Base-by-base conservation (phyloP, 805 yeast genomes). In the Myxozyma mucilagina region DNA sequence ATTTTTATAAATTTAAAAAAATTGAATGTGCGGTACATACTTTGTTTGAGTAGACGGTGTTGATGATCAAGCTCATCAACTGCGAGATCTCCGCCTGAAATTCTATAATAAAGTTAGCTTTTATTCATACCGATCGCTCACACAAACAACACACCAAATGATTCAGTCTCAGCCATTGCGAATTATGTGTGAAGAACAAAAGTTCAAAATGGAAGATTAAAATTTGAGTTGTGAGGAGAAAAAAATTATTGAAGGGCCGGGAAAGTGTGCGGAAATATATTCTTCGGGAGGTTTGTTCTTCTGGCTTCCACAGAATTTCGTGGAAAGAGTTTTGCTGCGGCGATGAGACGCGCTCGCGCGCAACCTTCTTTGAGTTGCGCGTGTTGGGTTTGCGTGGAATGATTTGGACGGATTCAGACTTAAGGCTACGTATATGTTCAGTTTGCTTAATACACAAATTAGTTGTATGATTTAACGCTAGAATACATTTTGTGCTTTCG, bases 61-160 rank as follows among this genome's bases (percentile, higher is more conserved):
- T 94, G 82, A 94, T 94, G 91, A 94, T 90, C 85, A 94, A 87
- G 79, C 97, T 90, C 98, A 94, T 88, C 86, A 94, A 85, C 96
- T 94, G 99, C 87, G 98, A 90, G 80, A 94, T 94, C 91, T 94
- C 99, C 85, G 99, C 99, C 80, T 96, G 97, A 81, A 94, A 94
- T 54, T 63, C 66, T 59, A 32, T 20, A 57, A 14, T 16, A n/a
- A 16, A 16, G 56, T 47, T 53, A 53, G 58, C 35, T 38, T 5
- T 24, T 7, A 10, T 13, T 4, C 32, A 42, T 13, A 43, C 1
- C 11, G 29, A 13, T 16, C 16, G 35, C 20, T 14, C 38, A 31
- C 14, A 9, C 14, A 44, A 42, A 3, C 5, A 9, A 61, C 60
- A 24, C 45, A 61, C 65, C 66, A 55, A 63, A 63, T 47, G 57